A percentile compares a stretch with the other conserved stretches of the same genome.
Evolutionary conservation across 257 asterid species (phyloP).

Genomic region (Nicotiana tomentosiformis): DNA sequence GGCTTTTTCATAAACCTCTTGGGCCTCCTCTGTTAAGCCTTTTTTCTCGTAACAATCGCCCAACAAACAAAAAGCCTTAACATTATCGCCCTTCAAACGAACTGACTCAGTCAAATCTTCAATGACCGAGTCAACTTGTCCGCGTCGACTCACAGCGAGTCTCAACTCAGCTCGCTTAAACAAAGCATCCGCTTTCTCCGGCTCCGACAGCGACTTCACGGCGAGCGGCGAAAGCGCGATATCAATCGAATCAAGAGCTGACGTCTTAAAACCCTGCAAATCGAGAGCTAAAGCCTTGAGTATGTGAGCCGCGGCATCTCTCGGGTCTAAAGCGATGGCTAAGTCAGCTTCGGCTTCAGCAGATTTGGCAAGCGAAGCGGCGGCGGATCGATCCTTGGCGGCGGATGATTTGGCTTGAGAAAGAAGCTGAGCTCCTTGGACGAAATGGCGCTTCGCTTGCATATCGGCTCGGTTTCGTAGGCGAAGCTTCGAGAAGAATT

Average conservation of each 20-base stretch:
- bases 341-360: constrained; percentile 53
- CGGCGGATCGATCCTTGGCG: constrained; percentile 20
- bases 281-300: constrained; percentile 68
- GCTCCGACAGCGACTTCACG: constrained; percentile 35
- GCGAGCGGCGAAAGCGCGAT: constrained; percentile 54
- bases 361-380: constrained; percentile 27
- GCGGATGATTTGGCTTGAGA: constrained; percentile 35
- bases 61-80: constrained; percentile 40
- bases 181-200: constrained; percentile 59
- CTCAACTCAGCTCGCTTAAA: constrained; percentile 63
- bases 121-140: constrained; percentile 33
- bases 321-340: constrained; percentile 52
- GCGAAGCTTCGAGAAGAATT: constrained; percentile 47
- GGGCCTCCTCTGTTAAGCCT: constrained; percentile 45
- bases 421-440: constrained; percentile 64
- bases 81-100: constrained; percentile 40
- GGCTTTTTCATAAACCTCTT: constrained; percentile 40
- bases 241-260: constrained; percentile 63
- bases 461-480: constrained; percentile 28
- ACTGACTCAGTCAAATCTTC: constrained; percentile 55
- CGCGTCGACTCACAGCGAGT: constrained; percentile 26
- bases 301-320: constrained; percentile 61
- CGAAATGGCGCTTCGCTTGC: constrained; percentile 69
- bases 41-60: constrained; percentile 61
- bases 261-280: constrained; percentile 51